These are phyloP conservation scores for Tuber borchii DNA, from an alignment of 495 filamentous ascomycete species.

Conservation along the genomic window DNA sequence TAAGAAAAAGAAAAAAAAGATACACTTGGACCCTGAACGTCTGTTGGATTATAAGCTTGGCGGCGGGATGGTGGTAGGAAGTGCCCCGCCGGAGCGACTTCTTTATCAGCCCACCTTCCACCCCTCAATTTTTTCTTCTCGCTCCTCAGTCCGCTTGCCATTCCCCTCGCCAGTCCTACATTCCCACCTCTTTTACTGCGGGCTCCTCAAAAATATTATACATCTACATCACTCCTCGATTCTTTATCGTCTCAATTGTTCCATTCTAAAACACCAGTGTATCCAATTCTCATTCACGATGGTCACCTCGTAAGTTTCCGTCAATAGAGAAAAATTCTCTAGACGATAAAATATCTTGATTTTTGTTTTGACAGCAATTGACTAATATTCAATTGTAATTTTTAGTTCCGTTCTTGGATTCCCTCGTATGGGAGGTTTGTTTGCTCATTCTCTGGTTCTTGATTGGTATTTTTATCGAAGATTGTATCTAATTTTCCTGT, in stretches of 20 bases:
- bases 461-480: slow-evolving; percentile 1
- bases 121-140: slow-evolving; percentile 14
- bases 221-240: slow-evolving; percentile 20
- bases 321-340: background rate
- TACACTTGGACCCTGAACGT: background rate
- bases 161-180: slow-evolving; percentile 10
- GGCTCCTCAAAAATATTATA: slow-evolving; percentile 10
- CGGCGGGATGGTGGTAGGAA: background rate
- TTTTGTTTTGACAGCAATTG: slow-evolving; percentile 8
- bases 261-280: background rate
- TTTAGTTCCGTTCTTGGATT: slow-evolving; percentile 64
- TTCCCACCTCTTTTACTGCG: slow-evolving; percentile 7
- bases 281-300: slow-evolving; percentile 12
- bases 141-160: slow-evolving; percentile 15
- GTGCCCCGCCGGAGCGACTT: background rate
- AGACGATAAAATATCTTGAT: background rate
- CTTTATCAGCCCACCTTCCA: slow-evolving; percentile 3
- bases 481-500: slow-evolving; percentile 3
- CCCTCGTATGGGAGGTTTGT: slow-evolving; percentile 74
- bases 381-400: slow-evolving; percentile 14
- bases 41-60: background rate
- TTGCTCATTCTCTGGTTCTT: slow-evolving; percentile 1
- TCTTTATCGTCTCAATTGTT: background rate
- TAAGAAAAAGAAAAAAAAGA: background rate
- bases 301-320: slow-evolving; percentile 40